These are phyloP conservation scores for Mycena metata DNA, from an alignment of 768 basidiomycete species.

Conservation along the genomic window DNA sequence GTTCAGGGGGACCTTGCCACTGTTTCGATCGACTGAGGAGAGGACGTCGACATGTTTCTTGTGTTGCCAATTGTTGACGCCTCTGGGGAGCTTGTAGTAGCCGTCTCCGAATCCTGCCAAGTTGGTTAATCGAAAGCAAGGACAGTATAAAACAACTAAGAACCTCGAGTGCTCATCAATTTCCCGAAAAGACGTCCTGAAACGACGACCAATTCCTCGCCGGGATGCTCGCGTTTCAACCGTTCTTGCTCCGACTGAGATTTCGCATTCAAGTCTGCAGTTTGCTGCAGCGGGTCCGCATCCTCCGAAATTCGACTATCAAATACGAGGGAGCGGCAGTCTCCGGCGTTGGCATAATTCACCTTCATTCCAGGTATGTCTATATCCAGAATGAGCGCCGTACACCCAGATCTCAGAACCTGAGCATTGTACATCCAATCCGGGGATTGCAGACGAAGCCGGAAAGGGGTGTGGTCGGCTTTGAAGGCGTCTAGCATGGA, in stretches of 20 bases:
- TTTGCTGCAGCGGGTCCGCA: constrained; percentile 40
- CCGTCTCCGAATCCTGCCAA: constrained; percentile 54
- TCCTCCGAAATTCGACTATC: constrained; percentile 34
- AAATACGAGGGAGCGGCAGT: constrained; percentile 46
- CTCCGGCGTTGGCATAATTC: constrained; percentile 52
- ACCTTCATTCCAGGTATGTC: constrained; percentile 41
- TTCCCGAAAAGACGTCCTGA: constrained; percentile 53
- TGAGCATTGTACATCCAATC: constrained; percentile 49
- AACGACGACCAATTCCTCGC: constrained; percentile 50
- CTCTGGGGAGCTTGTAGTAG: constrained; percentile 53
- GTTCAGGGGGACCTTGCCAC: constrained; percentile 51
- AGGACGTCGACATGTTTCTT: constrained; percentile 51
- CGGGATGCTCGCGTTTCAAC: constrained; percentile 50
- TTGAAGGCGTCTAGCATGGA: constrained; percentile 46
- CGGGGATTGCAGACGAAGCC: constrained; percentile 46
- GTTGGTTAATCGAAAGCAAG: not conserved
- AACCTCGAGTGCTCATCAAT: constrained; percentile 55
- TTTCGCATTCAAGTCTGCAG: constrained; percentile 53
- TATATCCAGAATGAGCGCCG: constrained; percentile 52
- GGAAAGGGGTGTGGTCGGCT: constrained; percentile 49
- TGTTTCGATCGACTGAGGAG: constrained; percentile 48
- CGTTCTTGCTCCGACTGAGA: constrained; percentile 48
- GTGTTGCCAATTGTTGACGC: constrained; percentile 46
- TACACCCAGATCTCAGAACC: constrained; percentile 52
- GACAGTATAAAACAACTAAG: constrained; percentile 26